phyloP scores from a whole-genome alignment of 306 rosid genomes.

The Malus asiatica region DNA sequence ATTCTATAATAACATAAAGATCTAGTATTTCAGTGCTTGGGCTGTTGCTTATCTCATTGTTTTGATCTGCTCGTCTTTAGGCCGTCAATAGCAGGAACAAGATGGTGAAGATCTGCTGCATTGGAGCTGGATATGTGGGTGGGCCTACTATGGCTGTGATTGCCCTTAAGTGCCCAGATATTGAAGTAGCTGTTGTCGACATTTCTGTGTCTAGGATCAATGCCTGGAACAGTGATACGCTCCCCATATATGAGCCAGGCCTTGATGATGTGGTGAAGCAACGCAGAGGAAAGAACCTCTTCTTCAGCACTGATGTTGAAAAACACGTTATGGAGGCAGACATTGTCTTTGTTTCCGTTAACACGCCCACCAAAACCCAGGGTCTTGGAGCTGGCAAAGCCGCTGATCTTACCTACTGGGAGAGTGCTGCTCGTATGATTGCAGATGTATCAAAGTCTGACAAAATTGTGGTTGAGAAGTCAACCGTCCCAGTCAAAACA shows the following conservation, averaged over 20 bases:
- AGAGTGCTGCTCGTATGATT: constrained; percentile 92
- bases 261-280: constrained; percentile 34
- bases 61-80: constrained; percentile 18
- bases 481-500: constrained; percentile 90
- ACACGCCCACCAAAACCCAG: constrained; percentile 86
- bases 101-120: constrained; percentile 96
- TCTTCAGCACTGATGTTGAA: constrained; percentile 55
- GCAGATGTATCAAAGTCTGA: constrained; percentile 84
- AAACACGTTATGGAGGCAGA: constrained; percentile 77
- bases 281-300: constrained; percentile 30
- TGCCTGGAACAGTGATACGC: constrained; percentile 33
- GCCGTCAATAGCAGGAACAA: constrained; percentile 19
- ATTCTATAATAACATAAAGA: not conserved
- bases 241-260: constrained; percentile 36
- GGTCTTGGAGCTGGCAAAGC: constrained; percentile 97
- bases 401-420: constrained; percentile 92
- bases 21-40: not conserved
- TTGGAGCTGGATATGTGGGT: constrained; percentile 94
- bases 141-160: constrained; percentile 97
- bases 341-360: constrained; percentile 83
- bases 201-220: constrained; percentile 26
- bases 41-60: not conserved
- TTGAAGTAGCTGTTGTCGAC: constrained; percentile 34
- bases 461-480: constrained; percentile 86
- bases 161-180: constrained; percentile 31